phyloP scores from a whole-genome alignment of 805 yeast species.

The Metschnikowia cubensis region DNA sequence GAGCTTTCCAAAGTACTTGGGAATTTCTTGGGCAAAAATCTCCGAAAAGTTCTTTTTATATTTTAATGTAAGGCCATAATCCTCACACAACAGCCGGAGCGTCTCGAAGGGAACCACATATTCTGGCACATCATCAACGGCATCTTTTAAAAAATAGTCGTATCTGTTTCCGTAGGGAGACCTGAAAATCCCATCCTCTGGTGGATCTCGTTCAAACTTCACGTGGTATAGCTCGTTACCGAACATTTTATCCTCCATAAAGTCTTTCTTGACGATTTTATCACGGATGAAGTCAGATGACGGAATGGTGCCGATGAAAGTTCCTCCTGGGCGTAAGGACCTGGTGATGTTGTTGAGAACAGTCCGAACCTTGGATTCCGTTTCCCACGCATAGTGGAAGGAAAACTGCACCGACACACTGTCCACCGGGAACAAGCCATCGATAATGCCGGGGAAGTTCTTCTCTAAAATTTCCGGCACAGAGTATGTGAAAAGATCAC shows the following conservation, averaged over 20 bases:
- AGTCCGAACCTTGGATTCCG: constrained; percentile 72
- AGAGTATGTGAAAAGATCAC: constrained; percentile 79
- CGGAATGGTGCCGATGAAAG: constrained; percentile 91
- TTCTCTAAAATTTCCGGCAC: constrained; percentile 61
- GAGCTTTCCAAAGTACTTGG: constrained; percentile 54
- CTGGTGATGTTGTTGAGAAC: constrained; percentile 71
- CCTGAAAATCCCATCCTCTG: constrained; percentile 67
- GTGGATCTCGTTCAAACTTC: constrained; percentile 73
- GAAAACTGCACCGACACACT: constrained; percentile 89
- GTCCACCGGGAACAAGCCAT: constrained; percentile 77
- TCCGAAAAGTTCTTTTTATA: constrained; percentile 76
- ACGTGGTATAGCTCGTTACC: constrained; percentile 85
- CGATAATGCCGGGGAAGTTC: constrained; percentile 56
- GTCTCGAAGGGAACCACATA: constrained; percentile 93
- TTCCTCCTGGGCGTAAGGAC: constrained; percentile 77
- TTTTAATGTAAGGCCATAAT: constrained; percentile 69
- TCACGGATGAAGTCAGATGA: constrained; percentile 78
- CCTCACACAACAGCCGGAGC: constrained; percentile 77
- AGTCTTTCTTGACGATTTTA: constrained; percentile 50
- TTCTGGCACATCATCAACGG: constrained; percentile 95
- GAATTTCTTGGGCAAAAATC: constrained; percentile 76
- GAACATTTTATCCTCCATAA: constrained; percentile 50
- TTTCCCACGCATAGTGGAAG: constrained; percentile 89
- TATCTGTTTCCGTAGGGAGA: constrained; percentile 83
- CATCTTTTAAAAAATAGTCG: constrained; percentile 79